phyloP scores from a whole-genome alignment of 2,329 filamentous ascomycete genomes.

The Calonectria honghensis region DNA sequence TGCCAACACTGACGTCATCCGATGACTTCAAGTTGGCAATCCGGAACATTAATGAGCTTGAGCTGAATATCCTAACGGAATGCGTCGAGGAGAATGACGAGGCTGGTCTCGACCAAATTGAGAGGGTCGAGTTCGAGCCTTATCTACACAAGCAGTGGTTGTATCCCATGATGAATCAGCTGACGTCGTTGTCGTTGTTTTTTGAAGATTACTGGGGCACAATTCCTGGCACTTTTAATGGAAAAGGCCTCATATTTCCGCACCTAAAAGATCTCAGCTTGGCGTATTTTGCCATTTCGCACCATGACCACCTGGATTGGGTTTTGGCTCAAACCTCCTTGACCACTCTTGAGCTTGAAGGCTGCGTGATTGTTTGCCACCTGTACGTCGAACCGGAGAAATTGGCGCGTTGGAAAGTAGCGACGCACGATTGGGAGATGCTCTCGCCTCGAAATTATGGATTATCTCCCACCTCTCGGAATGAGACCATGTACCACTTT shows the following conservation, averaged over 20 bases:
- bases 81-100: not conserved
- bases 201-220: slow-evolving; percentile 8
- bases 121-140: not conserved
- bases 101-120: not conserved
- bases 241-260: not conserved
- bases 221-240: not conserved
- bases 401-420: not conserved
- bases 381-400: not conserved
- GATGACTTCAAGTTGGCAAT: not conserved
- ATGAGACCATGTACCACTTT: not conserved
- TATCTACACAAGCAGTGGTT: not conserved
- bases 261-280: not conserved
- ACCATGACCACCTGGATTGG: slow-evolving; percentile 1
- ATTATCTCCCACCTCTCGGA: not conserved
- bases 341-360: not conserved
- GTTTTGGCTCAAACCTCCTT: not conserved
- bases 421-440: not conserved
- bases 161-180: not conserved
- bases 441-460: not conserved
- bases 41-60: not conserved
- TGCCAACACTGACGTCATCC: not conserved
- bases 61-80: not conserved
- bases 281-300: not conserved
- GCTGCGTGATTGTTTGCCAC: not conserved
- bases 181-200: not conserved